Evolutionary conservation across 768 basidiomycete species (phyloP).

Genomic region (Boletus subparvulus): DNA sequence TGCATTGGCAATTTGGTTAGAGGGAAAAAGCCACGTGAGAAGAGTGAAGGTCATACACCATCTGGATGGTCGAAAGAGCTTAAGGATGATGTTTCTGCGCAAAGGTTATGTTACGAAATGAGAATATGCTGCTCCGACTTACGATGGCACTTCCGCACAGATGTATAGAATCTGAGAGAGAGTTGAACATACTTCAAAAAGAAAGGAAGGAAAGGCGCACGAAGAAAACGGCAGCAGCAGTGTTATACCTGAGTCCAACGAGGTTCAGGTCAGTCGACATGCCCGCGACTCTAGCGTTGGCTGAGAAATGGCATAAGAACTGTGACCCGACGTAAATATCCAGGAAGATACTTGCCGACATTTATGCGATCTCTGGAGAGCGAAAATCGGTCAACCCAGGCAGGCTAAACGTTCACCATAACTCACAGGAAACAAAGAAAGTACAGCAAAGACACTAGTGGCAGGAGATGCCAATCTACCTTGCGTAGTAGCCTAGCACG

Average conservation of each 20-base stretch:
- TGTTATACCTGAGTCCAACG: slow-evolving; percentile 35
- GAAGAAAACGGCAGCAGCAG: slow-evolving; percentile 40
- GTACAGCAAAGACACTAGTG: slow-evolving; percentile 44
- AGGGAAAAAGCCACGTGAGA: background rate
- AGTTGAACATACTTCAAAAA: background rate
- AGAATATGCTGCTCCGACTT: slow-evolving; percentile 6
- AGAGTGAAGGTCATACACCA: slow-evolving; percentile 28
- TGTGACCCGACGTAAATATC: background rate
- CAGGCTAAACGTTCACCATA: background rate
- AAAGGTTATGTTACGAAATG: background rate
- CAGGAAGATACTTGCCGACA: slow-evolving; percentile 33
- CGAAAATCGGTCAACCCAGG: background rate
- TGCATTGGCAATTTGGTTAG: slow-evolving; percentile 21
- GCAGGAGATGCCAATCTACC: slow-evolving; percentile 44
- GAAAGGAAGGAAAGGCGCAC: slow-evolving; percentile 10
- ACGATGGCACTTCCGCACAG: slow-evolving; percentile 39
- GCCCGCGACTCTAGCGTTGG: slow-evolving; percentile 45
- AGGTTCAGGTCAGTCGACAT: slow-evolving; percentile 40
- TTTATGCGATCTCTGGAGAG: slow-evolving; percentile 43
- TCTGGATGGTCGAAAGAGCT: slow-evolving; percentile 34
- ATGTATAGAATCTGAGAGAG: slow-evolving; percentile 35
- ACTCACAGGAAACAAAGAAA: slow-evolving; percentile 48
- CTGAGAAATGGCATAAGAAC: slow-evolving; percentile 19
- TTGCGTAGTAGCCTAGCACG: slow-evolving; percentile 37
- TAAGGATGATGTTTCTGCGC: slow-evolving; percentile 37